These are phyloP conservation scores for Alisma plantagoaquatica DNA, from an alignment of 106 monocot species.

Conservation along the genomic window DNA sequence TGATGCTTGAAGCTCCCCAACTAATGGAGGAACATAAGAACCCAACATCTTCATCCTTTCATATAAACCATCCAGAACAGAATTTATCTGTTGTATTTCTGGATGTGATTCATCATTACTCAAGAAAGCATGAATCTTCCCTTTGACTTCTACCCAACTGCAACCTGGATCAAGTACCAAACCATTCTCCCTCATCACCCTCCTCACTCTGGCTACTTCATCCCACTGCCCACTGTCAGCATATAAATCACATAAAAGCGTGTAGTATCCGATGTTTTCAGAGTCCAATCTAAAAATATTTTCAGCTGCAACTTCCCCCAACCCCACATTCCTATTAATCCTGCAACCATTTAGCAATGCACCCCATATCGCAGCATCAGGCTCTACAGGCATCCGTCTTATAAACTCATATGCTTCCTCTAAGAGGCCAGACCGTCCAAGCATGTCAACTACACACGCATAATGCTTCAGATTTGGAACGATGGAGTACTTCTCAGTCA, in stretches of 20 bases:
- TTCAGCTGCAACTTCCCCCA: constrained; percentile 67
- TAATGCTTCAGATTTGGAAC: constrained; percentile 68
- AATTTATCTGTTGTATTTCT: constrained; percentile 61
- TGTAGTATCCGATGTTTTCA: constrained; percentile 39
- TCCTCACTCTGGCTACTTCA: constrained; percentile 51
- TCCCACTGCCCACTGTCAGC: constrained; percentile 53
- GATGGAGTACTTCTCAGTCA: constrained; percentile 32
- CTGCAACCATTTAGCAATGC: constrained; percentile 83
- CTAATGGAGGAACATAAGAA: constrained; percentile 21
- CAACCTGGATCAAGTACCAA: constrained; percentile 62
- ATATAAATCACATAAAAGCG: constrained; percentile 69
- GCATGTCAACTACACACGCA: constrained; percentile 86
- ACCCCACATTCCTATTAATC: constrained; percentile 43
- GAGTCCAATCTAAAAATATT: constrained; percentile 50
- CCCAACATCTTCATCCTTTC: constrained; percentile 37
- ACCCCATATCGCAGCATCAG: constrained; percentile 76
- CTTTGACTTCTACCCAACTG: constrained; percentile 86
- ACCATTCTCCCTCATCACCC: constrained; percentile 60
- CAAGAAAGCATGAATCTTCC: constrained; percentile 69
- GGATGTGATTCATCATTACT: constrained; percentile 72
- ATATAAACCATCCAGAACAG: constrained; percentile 44
- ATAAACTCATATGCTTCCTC: constrained; percentile 55
- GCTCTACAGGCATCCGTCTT: constrained; percentile 58
- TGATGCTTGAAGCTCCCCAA: constrained; percentile 30
- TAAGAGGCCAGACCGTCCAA: constrained; percentile 56